Evolutionary conservation across 2,329 filamentous ascomycete species (phyloP), one percentile per base, ranked within the genome.

Genomic region (Exutisphaerella laricina): DNA sequence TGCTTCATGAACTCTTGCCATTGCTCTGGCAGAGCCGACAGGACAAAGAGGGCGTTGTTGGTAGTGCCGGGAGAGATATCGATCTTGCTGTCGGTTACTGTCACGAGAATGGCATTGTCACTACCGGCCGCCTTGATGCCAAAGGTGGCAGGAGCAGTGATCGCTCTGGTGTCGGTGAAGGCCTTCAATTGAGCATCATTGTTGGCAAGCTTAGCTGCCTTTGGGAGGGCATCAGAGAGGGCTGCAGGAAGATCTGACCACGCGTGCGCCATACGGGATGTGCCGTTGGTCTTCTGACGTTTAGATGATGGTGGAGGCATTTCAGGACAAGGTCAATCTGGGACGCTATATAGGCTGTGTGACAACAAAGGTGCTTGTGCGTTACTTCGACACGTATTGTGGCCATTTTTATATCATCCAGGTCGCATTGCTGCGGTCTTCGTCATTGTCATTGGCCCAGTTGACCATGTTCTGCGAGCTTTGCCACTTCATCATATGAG

Each of bases 1-100:
- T 62, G 58, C 44, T 70, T 63, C 59, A 70, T 70, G 55, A 69
- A 68, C 34, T 68, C 59, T 50, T 69, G 62, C 69, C 69, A 71
- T 57, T 71, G 67, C 46, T 70, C 66, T 3, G 68, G 66, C 2
- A 66, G 55, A 8, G 68, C 68, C 14, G 60, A 63, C 3, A 71
- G 60, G 0, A 58, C 61, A 50, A 70, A 71, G 0, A 62, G 31
- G 20, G 55, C 54, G 5, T 54, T 43, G 9, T 53, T 47, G 4
- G 56, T 40, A 3, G 35, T 51, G 4, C 60, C 60, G 25, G 49
- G 45, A 9, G 39, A 22, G 38, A 62, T 50, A 3, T 58, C 43
- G 12, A 51, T 48, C 28, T 58, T 58, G 26, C 56, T 58, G 29
- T 62, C 59, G 12, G 43, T 48, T 9, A 63, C 58, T 4, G 55